Percentiles rank a stretch among this genome's conserved stretches.
Conservation (phyloP, 129 eudicot genomes). For the Logfia minima region DNA sequence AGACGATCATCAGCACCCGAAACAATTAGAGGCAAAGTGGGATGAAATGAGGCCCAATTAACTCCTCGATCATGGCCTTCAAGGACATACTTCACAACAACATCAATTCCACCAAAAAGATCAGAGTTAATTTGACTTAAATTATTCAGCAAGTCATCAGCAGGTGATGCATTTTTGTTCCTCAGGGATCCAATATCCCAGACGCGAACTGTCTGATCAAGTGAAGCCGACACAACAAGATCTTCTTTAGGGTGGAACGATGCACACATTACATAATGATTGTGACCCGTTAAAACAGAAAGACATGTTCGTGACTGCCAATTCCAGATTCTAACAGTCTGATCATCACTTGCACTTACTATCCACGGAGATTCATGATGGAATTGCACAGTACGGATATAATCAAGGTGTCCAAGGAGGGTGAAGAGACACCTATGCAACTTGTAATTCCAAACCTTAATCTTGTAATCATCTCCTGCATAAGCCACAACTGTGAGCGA, state of each 20-base stretch:
- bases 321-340: conserved; percentile 55
- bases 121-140: conserved; percentile 47
- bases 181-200: conserved; percentile 56
- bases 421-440: conserved; percentile 56
- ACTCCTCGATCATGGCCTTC: conserved; percentile 63
- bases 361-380: conserved; percentile 58
- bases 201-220: conserved; percentile 55
- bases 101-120: conserved; percentile 59
- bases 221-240: conserved; percentile 55
- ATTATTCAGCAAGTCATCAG: conserved; percentile 42
- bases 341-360: conserved; percentile 60
- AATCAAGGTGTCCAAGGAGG: conserved; percentile 57
- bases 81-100: conserved; percentile 56
- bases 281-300: conserved; percentile 55
- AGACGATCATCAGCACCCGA: conserved; percentile 60
- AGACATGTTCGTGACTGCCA: conserved; percentile 57
- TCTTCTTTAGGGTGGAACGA: conserved; percentile 54
- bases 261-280: conserved; percentile 59
- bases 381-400: conserved; percentile 57
- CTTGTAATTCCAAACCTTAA: conserved; percentile 60
- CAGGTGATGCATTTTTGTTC: conserved; percentile 42
- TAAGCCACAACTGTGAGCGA: not conserved
- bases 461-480: conserved; percentile 63
- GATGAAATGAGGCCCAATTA: conserved; percentile 58
- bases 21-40: conserved; percentile 51